Evolutionary conservation across 805 yeast species (phyloP).

Genomic region (Maudiozyma bulderi): DNA sequence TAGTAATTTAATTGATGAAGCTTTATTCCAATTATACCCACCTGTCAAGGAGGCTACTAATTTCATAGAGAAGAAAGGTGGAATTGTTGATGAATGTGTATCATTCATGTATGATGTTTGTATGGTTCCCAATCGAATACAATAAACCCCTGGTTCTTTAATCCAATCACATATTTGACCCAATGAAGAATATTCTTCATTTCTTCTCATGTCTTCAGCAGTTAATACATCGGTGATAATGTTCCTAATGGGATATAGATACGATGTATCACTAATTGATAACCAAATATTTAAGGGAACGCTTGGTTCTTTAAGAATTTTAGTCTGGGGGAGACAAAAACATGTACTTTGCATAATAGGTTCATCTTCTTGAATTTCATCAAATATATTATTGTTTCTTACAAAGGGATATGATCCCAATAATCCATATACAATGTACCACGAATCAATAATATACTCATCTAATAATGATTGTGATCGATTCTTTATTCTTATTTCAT

Average conservation of each 20-base stretch:
- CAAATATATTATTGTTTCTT: not conserved
- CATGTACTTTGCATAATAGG: not conserved
- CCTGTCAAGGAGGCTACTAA: slow-evolving; percentile 10
- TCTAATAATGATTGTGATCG: not conserved
- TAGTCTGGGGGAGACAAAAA: slow-evolving; percentile 2
- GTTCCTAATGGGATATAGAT: not conserved
- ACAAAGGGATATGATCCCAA: slow-evolving; percentile 4
- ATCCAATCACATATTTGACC: slow-evolving; percentile 14
- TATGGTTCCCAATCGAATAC: slow-evolving; percentile 14
- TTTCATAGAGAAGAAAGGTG: slow-evolving; percentile 8
- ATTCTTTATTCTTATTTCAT: no score
- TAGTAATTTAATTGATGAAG: slow-evolving; percentile 20
- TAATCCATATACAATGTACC: slow-evolving; percentile 14
- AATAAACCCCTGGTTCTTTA: slow-evolving; percentile 14
- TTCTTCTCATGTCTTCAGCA: slow-evolving; percentile 4
- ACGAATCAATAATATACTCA: slow-evolving; percentile 14
- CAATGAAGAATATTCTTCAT: slow-evolving; percentile 8
- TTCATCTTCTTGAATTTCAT: not conserved
- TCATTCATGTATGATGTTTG: slow-evolving; percentile 5
- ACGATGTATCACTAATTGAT: slow-evolving; percentile 7
- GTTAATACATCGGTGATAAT: slow-evolving; percentile 10
- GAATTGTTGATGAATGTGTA: slow-evolving; percentile 10
- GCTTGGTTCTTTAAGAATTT: not conserved
- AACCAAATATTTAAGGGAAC: slow-evolving; percentile 17
- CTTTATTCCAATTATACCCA: slow-evolving; percentile 22